Base-by-base conservation (phyloP, 2,329 filamentous ascomycete genomes). In the Epichloe glyceriae region DNA sequence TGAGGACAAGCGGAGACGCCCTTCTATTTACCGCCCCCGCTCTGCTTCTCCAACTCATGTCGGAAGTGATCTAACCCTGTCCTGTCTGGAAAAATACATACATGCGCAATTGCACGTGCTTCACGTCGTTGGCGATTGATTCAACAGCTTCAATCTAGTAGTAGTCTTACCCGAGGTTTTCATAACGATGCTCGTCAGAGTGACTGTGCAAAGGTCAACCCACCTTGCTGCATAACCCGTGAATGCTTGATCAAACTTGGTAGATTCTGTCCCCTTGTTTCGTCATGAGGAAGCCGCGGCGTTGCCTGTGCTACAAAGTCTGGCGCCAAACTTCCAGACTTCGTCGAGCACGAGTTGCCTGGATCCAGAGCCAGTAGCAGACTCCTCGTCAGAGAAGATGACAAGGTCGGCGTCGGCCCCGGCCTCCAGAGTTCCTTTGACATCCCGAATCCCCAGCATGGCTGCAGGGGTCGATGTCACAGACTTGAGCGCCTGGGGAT, bases 401-500 rank as follows among this genome's bases (percentile, higher is more conserved):
- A 88, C 77, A 46, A 91, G 63, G 64, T 85, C 82, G 6, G 81
- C 82, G 63, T 86, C 82, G 17, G 80, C 80, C 5, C 78, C 80
- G n/a, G 74, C 69, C 3, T 75, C 71, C 49, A 86, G 67, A 14
- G 70, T 73, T 0, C 88, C 88, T 67, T 93, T 93, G 47, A 75
- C 65, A 11, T 72, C 74, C 47, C 79, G 67, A 41, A 90, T 61
- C 0, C 84, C 84, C 17, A 93, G 69, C 85, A 93, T 88, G 46
- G 74, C 76, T 1, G 88, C 86, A 1, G 88, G 88, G 1, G 86
- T 89, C 35, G 77, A 72, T 0, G 88, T 93, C 33, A 90, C 87
- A 8, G 85, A 78, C 55, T 76, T 78, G 44, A 93, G 67, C 1
- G 83, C 86, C 60, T 83, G 76, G 0, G 79, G 37, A 90, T 75